Evolutionary conservation across 1,284 basidiomycete genomes (phyloP).

Genomic region (Cutaneotrichosporon sp.): DNA sequence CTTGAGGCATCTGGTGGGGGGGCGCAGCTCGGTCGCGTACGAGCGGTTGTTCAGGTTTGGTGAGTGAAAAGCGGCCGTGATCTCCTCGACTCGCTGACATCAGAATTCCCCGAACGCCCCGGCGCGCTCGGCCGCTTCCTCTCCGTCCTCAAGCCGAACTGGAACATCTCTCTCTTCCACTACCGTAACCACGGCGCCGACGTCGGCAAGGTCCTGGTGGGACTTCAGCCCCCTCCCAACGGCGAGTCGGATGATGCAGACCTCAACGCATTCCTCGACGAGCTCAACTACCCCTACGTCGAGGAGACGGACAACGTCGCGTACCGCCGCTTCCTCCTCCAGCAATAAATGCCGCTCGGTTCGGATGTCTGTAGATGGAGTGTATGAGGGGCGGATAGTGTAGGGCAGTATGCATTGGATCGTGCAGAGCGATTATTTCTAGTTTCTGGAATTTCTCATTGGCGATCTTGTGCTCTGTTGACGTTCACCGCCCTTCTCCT

Average conservation of each 20-base stretch:
- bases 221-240: slow-evolving; percentile 76
- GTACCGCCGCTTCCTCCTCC: slow-evolving; percentile 68
- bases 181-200: slow-evolving; percentile 97
- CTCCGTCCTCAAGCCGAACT: slow-evolving; percentile 69
- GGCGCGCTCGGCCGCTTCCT: slow-evolving; percentile 88
- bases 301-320: slow-evolving; percentile 91
- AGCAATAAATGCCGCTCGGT: too few species aligned
- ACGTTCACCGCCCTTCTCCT: too few species aligned
- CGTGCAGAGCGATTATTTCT: too few species aligned
- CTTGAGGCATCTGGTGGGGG: slow-evolving; percentile 89
- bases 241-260: slow-evolving; percentile 54
- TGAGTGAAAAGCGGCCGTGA: slow-evolving; percentile 54
- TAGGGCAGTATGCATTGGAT: too few species aligned
- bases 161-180: slow-evolving; percentile 97
- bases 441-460: too few species aligned
- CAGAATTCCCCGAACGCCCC: slow-evolving; percentile 95
- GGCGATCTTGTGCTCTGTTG: too few species aligned
- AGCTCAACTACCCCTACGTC: slow-evolving; percentile 78
- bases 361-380: too few species aligned
- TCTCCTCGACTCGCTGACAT: too few species aligned
- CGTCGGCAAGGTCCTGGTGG: slow-evolving; percentile 84
- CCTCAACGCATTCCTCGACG: slow-evolving; percentile 70
- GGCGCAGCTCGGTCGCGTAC: slow-evolving; percentile 66
- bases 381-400: too few species aligned
- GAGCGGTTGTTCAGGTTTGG: slow-evolving; percentile 93